Evolutionary conservation across 768 basidiomycete genomes (phyloP), one percentile per base, ranked within the genome.

Genomic region (Pilatotrama ljubarskyi): DNA sequence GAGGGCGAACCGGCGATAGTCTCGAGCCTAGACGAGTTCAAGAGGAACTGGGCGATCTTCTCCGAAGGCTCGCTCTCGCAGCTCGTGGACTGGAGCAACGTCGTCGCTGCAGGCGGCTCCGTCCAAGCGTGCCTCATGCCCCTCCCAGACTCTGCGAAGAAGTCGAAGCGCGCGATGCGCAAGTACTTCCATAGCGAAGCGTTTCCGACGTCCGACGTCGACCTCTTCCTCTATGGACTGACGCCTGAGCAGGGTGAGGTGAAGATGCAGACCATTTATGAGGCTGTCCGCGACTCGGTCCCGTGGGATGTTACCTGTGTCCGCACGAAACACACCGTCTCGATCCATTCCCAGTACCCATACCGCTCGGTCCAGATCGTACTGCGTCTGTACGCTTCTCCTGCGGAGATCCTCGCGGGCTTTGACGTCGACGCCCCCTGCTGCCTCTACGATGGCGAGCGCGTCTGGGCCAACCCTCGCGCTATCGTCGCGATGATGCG

Each of bases 271-370:
- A 59, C 72, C 32, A 85, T 87, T 32, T 87, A 83, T 64, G 82
- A 85, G 64, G 85, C 85, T 5, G 82, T 88, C 22, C 75, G 84
- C 20, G 84, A 86, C 66, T 83, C 84, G 10, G 80, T 87, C 36
- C 84, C 84, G 25, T 86, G 85, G 85, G 86, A 86, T 67, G 82
- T 84, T 15, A 86, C 84, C 26, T 86, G 84, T 51, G 80, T 87
- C 56, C 80, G 85, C 40, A 84, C 84, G 57, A 86, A 84, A 70
- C 84, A 88, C 63, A 84, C 84, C 0, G 75, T 86, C 42, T 86
- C 85, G 14, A 85, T 87, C 64, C 81, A 86, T 67, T 84, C 84
- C 80, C 60, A 52, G 81, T 87, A 85, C 68, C 85, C 85, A 0
- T 86, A 86, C 62, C 83, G 85, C 24, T 79, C 80, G n/a, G 77